Percentiles rank a stretch among this genome's conserved stretches.
Conservation (phyloP, 805 yeast genomes). For the Tetrapisispora arboricola region DNA sequence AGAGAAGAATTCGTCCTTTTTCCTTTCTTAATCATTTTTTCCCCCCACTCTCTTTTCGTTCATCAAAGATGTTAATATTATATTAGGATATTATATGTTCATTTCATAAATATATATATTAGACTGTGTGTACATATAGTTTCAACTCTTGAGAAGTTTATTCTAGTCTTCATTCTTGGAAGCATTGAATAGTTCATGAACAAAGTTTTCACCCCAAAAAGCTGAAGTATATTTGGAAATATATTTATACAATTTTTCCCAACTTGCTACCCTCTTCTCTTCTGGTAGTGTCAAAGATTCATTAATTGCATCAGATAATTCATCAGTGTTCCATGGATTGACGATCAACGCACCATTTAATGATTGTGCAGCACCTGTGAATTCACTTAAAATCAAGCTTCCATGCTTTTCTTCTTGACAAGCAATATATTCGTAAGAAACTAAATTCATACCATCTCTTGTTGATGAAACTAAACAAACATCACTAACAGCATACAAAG, state of each 20-base stretch:
- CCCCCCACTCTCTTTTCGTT: too few relatives aligned
- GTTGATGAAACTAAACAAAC: constrained; percentile 90
- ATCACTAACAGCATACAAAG: constrained; percentile 77
- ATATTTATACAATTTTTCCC: constrained; percentile 74
- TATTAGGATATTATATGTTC: background rate
- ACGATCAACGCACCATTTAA: constrained; percentile 88
- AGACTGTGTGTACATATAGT: background rate
- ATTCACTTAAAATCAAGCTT: constrained; percentile 78
- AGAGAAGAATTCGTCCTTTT: too few relatives aligned
- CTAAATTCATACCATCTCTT: constrained; percentile 97
- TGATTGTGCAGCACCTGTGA: constrained; percentile 99
- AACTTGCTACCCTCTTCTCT: constrained; percentile 71
- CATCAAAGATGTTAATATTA: background rate
- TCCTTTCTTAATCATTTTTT: too few relatives aligned
- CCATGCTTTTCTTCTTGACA: constrained; percentile 86
- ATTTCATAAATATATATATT: background rate
- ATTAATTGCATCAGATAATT: constrained; percentile 71
- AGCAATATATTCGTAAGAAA: constrained; percentile 91
- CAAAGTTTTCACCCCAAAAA: constrained; percentile 96
- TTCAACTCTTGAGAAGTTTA: too few relatives aligned
- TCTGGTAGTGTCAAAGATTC: constrained; percentile 79
- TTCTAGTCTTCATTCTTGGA: background rate
- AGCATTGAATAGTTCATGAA: constrained; percentile 61
- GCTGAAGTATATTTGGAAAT: constrained; percentile 90
- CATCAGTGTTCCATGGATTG: constrained; percentile 98